Percentiles rank a stretch among this genome's conserved stretches.
Conservation (phyloP, 192 early-diverging fungal genomes). For the Umbelopsis isabellina region DNA sequence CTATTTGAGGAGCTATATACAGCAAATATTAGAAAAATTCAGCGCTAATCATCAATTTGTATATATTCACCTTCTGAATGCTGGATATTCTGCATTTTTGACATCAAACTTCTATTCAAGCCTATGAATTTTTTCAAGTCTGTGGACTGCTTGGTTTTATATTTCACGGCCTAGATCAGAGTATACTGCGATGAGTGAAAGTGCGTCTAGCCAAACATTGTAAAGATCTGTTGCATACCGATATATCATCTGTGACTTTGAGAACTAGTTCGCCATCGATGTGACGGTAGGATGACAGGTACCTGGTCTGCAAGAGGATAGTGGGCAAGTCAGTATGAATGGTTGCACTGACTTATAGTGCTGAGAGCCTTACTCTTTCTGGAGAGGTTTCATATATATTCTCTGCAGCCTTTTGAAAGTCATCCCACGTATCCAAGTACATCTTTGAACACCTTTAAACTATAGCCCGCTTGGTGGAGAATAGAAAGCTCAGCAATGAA, state of each 20-base stretch:
- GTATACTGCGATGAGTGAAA: not conserved
- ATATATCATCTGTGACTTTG: constrained; percentile 75
- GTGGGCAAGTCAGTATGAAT: not conserved
- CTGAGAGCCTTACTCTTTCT: constrained; percentile 47
- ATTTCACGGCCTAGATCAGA: constrained; percentile 55
- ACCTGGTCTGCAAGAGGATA: constrained; percentile 60
- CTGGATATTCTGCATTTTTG: constrained; percentile 65
- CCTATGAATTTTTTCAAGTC: constrained; percentile 77
- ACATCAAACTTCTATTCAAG: constrained; percentile 67
- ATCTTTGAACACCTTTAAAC: constrained; percentile 9
- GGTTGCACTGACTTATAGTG: not conserved
- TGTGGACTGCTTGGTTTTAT: constrained; percentile 66
- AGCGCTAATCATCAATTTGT: not conserved
- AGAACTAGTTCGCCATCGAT: constrained; percentile 69
- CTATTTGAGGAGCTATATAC: not conserved
- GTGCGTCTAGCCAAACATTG: not conserved
- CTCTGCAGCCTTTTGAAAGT: constrained; percentile 75
- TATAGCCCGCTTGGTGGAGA: no score
- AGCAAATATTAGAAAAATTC: not conserved
- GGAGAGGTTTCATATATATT: constrained; percentile 67
- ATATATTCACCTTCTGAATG: constrained; percentile 25
- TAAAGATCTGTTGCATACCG: constrained; percentile 48
- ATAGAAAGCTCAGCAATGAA: no score
- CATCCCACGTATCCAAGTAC: constrained; percentile 75
- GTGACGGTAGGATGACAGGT: constrained; percentile 69